A percentile compares a stretch with the other conserved stretches of the same genome.
phyloP scores from a whole-genome alignment of 441 rosid genomes.

The Gossypium schwendimanii region DNA sequence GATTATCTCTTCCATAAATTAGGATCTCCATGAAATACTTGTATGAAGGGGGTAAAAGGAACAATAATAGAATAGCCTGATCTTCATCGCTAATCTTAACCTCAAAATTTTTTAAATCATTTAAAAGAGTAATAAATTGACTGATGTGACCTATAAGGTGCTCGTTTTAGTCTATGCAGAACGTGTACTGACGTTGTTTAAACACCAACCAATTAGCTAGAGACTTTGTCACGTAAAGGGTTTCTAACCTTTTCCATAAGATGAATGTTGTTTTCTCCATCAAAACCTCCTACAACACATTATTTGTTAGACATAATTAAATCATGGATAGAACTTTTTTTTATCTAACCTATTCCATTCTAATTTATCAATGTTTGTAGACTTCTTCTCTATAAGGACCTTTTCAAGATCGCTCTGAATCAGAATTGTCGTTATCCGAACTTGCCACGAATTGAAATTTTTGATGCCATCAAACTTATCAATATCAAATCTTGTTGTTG shows the following conservation, averaged over 20 bases:
- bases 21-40: neutral
- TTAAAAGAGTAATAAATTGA: neutral
- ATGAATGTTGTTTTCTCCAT: neutral
- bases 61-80: neutral
- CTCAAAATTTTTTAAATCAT: neutral
- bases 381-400: neutral
- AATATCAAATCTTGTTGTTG: neutral
- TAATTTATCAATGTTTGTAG: neutral
- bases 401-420: neutral
- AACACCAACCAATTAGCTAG: neutral
- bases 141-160: neutral
- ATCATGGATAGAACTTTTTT: neutral
- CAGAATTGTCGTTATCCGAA: neutral
- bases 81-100: neutral
- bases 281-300: neutral
- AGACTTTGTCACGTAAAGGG: neutral
- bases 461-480: neutral
- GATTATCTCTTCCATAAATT: neutral
- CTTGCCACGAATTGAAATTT: neutral
- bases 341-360: neutral
- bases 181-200: no score
- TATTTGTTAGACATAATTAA: neutral
- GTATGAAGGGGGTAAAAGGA: neutral
- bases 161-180: neutral
- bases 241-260: no score